Evolutionary conservation across 2,329 filamentous ascomycete genomes (phyloP).

Genomic region (Pseudohalonectria lignicola): DNA sequence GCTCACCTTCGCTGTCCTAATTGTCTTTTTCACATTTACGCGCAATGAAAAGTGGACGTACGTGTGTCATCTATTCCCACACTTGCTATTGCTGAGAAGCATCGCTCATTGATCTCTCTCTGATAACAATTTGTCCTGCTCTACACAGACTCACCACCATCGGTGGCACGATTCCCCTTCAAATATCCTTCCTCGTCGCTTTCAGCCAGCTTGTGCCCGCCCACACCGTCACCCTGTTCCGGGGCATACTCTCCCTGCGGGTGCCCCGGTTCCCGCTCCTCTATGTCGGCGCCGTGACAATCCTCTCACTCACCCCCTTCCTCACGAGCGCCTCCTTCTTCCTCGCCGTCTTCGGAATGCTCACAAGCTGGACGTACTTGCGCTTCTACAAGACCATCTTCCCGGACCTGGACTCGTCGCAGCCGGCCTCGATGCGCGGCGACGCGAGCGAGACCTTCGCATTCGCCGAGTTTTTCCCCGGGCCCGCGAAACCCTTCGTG

Average conservation of each 20-base stretch:
- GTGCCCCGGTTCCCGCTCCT: constrained; percentile 64
- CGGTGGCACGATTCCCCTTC: constrained; percentile 78
- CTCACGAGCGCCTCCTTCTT: constrained; percentile 65
- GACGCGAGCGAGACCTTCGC: constrained; percentile 95
- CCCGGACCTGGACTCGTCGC: constrained; percentile 54
- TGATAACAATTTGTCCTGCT: background rate
- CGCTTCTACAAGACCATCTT: constrained; percentile 82
- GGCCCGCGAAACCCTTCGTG: constrained; percentile 67
- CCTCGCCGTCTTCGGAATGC: constrained; percentile 69
- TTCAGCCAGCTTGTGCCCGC: constrained; percentile 97
- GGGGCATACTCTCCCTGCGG: constrained; percentile 77
- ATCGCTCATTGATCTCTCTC: background rate
- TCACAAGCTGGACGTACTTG: constrained; percentile 89
- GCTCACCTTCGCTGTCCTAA: constrained; percentile 60
- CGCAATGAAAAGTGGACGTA: constrained; percentile 59
- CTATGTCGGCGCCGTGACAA: constrained; percentile 63
- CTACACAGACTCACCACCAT: constrained; percentile 62
- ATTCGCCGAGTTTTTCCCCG: constrained; percentile 92
- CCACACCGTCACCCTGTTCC: constrained; percentile 90
- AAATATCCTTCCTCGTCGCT: constrained; percentile 88
- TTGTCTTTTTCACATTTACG: constrained; percentile 56
- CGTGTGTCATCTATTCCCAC: constrained; percentile 2
- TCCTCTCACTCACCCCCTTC: constrained; percentile 45
- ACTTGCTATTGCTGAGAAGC: background rate
- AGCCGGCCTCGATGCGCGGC: constrained; percentile 58